A percentile compares a stretch with the other conserved stretches of the same genome.
Evolutionary conservation across 768 basidiomycete species (phyloP).

Genomic region (Porphyrellus cyaneotinctus): DNA sequence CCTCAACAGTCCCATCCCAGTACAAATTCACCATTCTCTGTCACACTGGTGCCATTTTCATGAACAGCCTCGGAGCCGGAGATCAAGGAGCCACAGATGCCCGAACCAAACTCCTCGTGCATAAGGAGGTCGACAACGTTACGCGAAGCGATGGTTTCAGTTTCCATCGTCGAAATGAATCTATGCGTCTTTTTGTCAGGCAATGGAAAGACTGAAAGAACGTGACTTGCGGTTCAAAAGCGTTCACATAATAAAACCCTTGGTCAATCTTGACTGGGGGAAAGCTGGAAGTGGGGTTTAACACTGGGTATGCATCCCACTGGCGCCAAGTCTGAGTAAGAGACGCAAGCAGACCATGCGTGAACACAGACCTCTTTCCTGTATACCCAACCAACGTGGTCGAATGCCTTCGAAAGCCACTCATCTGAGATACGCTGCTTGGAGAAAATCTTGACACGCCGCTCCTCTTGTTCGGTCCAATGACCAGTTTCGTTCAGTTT

Average conservation of each 20-base stretch:
- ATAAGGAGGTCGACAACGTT: conserved; percentile 81
- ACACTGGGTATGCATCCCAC: conserved; percentile 80
- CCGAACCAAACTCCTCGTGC: conserved; percentile 63
- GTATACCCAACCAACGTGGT: conserved; percentile 73
- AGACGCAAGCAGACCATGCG: neutral
- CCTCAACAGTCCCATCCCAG: conserved; percentile 72
- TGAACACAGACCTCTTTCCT: conserved; percentile 60
- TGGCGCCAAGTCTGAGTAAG: conserved; percentile 26
- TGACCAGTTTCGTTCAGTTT: conserved; percentile 24
- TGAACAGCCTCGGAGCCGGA: conserved; percentile 21
- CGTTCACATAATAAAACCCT: conserved; percentile 87
- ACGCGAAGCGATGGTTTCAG: conserved; percentile 77
- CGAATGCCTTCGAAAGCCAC: conserved; percentile 67
- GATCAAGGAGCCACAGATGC: conserved; percentile 57
- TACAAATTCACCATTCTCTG: conserved; percentile 44
- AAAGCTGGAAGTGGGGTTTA: conserved; percentile 62
- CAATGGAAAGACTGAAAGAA: neutral
- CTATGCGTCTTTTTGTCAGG: conserved; percentile 32
- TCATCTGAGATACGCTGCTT: conserved; percentile 57
- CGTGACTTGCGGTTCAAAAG: conserved; percentile 76
- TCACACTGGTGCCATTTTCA: conserved; percentile 11
- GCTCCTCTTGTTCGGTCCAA: conserved; percentile 37
- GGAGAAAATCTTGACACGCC: conserved; percentile 89
- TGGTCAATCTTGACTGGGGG: conserved; percentile 74
- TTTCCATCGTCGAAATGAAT: conserved; percentile 92